Evolutionary conservation across 1,284 basidiomycete genomes (phyloP), one percentile per base, ranked within the genome.

Genomic region (Cryptococcus sp.): DNA sequence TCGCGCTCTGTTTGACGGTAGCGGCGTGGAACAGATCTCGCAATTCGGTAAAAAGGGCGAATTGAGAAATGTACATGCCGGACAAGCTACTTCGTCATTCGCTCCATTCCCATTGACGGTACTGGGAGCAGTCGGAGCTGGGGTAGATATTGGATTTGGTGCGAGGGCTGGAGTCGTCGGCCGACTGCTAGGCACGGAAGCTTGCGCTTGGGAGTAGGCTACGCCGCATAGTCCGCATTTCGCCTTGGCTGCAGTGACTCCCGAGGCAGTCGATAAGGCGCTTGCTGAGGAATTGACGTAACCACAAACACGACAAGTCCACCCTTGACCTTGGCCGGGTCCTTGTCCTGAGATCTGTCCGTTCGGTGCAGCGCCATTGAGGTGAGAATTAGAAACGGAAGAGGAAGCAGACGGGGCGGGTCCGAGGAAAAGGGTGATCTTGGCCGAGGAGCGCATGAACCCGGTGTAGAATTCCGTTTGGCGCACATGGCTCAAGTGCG

Each of bases 391-490:
- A 8, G 45, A 19, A 23, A 27, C 4, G 53, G 49, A 20, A 8
- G 41, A 22, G n/a, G 47, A 15, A n/a, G 47, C 11, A n/a, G 46
- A 42, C 19, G 53, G 53, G 47, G 55, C 56, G 65, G 56, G 60
- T 64, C 75, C 74, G 31, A 94, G 82, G 62, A 87, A 82, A 2
- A 97, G 80, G 0, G 93, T 94, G 61, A 96, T 84, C 79, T 99
- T 99, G 4, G 95, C 73, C 0, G 89, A 92, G 22, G 90, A 93
- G 57, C 86, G 90, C 81, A 98, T 89, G 61, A 99, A 87, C 3
- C 95, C 94, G 3, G 88, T 87, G 74, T 96, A 98, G 78, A 90
- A 86, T 67, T 97, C 92, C 3, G 92, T 95, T 69, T 89, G 88
- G 1, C 81, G 80, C 53, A 98, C 82, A 60, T 81, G 80, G 0